Conservation (phyloP, 2,329 filamentous ascomycete genomes). For the Penicillium sp. region DNA sequence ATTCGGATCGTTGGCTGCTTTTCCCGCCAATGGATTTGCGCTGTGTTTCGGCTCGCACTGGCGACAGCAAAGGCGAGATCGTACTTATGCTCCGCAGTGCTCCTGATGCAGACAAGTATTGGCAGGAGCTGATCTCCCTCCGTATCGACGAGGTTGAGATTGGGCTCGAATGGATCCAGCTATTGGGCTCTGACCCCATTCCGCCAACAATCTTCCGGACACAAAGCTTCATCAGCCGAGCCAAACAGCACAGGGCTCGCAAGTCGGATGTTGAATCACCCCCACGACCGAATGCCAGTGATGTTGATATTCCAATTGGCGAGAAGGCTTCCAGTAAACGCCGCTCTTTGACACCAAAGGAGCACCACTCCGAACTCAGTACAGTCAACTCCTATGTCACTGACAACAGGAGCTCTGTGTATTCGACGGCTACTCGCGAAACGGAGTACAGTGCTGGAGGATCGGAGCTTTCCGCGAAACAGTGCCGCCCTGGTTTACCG, state of each 20-base stretch:
- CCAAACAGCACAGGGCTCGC: conserved; percentile 40
- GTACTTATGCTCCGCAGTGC: conserved; percentile 84
- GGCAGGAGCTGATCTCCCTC: conserved; percentile 84
- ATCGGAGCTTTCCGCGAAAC: conserved; percentile 28
- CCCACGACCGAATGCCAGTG: conserved; percentile 48
- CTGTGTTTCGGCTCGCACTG: conserved; percentile 77
- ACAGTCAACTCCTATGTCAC: conserved; percentile 33
- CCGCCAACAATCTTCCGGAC: conserved; percentile 62
- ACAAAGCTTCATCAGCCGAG: conserved; percentile 55
- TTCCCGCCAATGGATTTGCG: conserved; percentile 83
- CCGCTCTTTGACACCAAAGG: conserved; percentile 34
- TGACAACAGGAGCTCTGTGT: conserved; percentile 33
- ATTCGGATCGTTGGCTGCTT: conserved; percentile 76
- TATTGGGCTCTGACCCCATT: conserved; percentile 71
- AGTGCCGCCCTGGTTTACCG: conserved; percentile 30
- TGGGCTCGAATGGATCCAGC: conserved; percentile 82
- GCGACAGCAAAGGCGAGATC: conserved; percentile 72
- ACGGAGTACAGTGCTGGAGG: conserved; percentile 36
- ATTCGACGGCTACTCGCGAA: conserved; percentile 38
- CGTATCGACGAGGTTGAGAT: conserved; percentile 76
- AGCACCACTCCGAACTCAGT: conserved; percentile 38
- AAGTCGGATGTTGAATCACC: conserved; percentile 29
- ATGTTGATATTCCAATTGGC: conserved; percentile 66
- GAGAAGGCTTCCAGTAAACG: conserved; percentile 56
- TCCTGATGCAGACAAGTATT: conserved; percentile 64